Base-by-base conservation (phyloP, 768 basidiomycete species). In the Naganishia kalamii region DNA sequence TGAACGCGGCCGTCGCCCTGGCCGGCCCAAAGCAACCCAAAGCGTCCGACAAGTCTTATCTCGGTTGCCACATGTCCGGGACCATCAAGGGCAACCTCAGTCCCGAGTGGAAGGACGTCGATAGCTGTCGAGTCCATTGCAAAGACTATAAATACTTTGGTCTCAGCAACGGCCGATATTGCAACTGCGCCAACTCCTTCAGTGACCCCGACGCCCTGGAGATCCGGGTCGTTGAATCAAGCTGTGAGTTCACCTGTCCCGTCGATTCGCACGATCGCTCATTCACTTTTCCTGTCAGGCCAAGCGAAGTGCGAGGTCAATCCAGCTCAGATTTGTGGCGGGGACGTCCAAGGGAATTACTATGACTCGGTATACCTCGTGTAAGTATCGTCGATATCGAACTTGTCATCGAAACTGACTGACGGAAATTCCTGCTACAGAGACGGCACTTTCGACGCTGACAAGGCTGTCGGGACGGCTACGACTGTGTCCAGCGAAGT, bases 111-210 rank as follows among this genome's bases (percentile, higher is more conserved):
- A 13, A 40, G 25, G 51, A 64, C 27, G 30, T 64, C 41, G 63
- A 64, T 32, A 30, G n/a, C 25, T 64, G 63, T 27, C 49, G 63
- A 47, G 43, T 23, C 12, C 52, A 54, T 32, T 64, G 63, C 40
- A 52, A 52, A 35, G 62, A 48, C 3, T 52, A 30, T 29, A 64
- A 64, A 29, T 64, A 64, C 30, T 64, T 46, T 33, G 63, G 50
- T 27, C 11, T 64, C n/a, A n/a, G 21, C 4, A 52, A 41, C 40
- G 37, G 27, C 17, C 54, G 37, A 37, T 64, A 64, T 51, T 64
- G 63, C 40, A 30, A 30, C 40, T 64, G 63, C 33, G 32, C 40
- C 2, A 33, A 44, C 13, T 25, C 54, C 6, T n/a, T 64, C n/a
- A 43, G 29, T 3, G 35, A 41, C 21, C 47, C 62, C 7, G 30